phyloP scores from a whole-genome alignment of 148 eudicot genomes.

The Pharnaceum exiguum region DNA sequence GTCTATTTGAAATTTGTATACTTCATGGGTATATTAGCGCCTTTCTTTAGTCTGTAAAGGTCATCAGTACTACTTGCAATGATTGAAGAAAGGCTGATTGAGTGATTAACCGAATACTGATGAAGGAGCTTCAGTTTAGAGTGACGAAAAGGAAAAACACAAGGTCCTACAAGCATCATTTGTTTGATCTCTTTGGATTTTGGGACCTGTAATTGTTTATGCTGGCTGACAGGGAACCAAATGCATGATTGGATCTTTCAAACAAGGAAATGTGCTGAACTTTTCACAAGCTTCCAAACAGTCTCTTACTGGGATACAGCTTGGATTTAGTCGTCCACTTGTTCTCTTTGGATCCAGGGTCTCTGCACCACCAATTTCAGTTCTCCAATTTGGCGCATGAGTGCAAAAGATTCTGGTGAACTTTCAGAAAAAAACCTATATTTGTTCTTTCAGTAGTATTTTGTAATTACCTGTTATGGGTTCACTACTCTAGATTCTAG shows the following conservation, averaged over 20 bases:
- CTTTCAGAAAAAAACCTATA: constrained; percentile 6
- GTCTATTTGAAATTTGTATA: too few species aligned
- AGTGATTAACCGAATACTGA: too few species aligned
- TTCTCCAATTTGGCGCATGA: constrained; percentile 31
- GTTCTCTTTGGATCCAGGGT: constrained; percentile 24
- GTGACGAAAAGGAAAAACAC: constrained; percentile 2
- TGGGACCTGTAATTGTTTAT: constrained; percentile 13
- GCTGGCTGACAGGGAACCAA: constrained; percentile 49
- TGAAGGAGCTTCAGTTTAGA: too few species aligned
- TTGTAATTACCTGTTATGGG: constrained; percentile 10
- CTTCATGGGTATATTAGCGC: too few species aligned
- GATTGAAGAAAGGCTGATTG: too few species aligned
- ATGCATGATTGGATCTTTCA: constrained; percentile 54
- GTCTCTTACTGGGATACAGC: constrained; percentile 19
- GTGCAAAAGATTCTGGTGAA: constrained; percentile 39
- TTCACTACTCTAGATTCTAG: not conserved
- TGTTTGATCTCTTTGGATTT: not conserved
- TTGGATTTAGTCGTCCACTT: constrained; percentile 22
- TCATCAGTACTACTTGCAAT: too few species aligned
- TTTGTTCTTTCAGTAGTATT: constrained; percentile 6
- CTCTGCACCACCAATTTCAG: constrained; percentile 22
- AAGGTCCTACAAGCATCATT: constrained; percentile 16
- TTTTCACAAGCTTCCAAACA: constrained; percentile 27
- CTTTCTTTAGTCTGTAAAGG: too few species aligned
- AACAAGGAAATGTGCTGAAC: constrained; percentile 29